Conservation (phyloP, 192 early-diverging fungal genomes). For the Funneliformis mosseae region DNA sequence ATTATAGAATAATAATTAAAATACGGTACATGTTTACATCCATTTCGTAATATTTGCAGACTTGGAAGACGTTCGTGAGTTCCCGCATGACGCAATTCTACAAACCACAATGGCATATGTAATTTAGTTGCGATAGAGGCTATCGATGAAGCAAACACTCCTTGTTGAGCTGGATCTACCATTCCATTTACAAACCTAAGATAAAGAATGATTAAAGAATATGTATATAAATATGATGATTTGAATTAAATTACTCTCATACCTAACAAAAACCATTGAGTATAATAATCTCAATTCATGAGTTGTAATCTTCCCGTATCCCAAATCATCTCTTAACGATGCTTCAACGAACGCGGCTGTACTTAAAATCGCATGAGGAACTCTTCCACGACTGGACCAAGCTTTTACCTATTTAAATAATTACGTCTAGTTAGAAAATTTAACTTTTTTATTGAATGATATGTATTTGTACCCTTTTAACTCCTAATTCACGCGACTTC, state of each 20-base stretch:
- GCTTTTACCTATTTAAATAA: slow-evolving; percentile 57
- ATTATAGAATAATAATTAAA: slow-evolving; percentile 3
- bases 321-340: slow-evolving; percentile 48
- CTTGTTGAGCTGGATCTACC: slow-evolving; percentile 30
- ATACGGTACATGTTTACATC: slow-evolving; percentile 39
- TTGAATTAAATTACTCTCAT: background rate
- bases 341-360: slow-evolving; percentile 64
- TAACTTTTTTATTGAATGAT: background rate
- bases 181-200: slow-evolving; percentile 34
- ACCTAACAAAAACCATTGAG: slow-evolving; percentile 27
- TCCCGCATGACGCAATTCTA: slow-evolving; percentile 66
- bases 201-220: background rate
- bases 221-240: background rate
- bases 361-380: slow-evolving; percentile 62
- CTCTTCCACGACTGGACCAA: slow-evolving; percentile 65
- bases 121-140: slow-evolving; percentile 51
- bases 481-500: slow-evolving; percentile 43
- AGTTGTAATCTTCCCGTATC: background rate
- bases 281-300: slow-evolving; percentile 30
- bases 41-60: slow-evolving; percentile 55
- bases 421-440: background rate
- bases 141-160: slow-evolving; percentile 51
- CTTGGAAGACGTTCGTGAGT: slow-evolving; percentile 68
- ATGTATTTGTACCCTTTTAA: slow-evolving; percentile 54
- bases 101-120: slow-evolving; percentile 67